Evolutionary conservation across 1,284 basidiomycete genomes (phyloP).

Genomic region (Heterobasidion annosum): DNA sequence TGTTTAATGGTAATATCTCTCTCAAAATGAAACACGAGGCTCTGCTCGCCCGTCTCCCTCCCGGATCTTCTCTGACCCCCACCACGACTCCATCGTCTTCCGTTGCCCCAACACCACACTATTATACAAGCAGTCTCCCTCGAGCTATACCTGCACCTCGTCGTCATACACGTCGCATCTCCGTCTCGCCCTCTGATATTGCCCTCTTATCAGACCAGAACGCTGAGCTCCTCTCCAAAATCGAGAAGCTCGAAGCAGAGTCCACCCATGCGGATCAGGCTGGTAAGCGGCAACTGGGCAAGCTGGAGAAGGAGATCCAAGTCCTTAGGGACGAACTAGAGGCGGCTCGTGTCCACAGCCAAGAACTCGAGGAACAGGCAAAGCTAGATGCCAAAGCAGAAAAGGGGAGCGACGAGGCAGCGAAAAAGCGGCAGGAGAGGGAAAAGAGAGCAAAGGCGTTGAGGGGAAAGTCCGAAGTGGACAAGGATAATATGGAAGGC

Average conservation of each 20-base stretch:
- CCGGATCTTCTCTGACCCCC: constrained; percentile 18
- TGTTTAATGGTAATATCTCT: constrained; percentile 60
- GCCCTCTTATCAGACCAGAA: constrained; percentile 72
- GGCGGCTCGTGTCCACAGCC: constrained; percentile 55
- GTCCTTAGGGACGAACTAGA: constrained; percentile 66
- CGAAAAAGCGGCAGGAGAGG: constrained; percentile 44
- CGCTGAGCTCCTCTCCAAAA: constrained; percentile 63
- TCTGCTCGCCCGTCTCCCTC: constrained; percentile 52
- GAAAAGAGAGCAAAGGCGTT: constrained; percentile 41
- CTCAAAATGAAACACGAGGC: constrained; percentile 64
- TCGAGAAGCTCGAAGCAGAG: constrained; percentile 69
- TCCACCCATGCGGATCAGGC: constrained; percentile 54
- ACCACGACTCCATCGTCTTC: constrained; percentile 14
- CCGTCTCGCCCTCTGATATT: constrained; percentile 62
- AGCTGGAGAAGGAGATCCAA: constrained; percentile 70
- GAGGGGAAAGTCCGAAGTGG: constrained; percentile 25
- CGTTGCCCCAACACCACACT: constrained; percentile 13
- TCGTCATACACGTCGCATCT: constrained; percentile 43
- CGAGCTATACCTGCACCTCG: constrained; percentile 20
- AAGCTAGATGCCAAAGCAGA: constrained; percentile 24
- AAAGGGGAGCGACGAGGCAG: constrained; percentile 30
- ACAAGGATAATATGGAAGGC: constrained; percentile 11
- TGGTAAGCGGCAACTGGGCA: constrained; percentile 59
- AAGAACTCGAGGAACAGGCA: constrained; percentile 59
- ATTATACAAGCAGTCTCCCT: constrained; percentile 22